Conservation (phyloP, 2,329 filamentous ascomycete genomes). For the Ascochyta lentis region DNA sequence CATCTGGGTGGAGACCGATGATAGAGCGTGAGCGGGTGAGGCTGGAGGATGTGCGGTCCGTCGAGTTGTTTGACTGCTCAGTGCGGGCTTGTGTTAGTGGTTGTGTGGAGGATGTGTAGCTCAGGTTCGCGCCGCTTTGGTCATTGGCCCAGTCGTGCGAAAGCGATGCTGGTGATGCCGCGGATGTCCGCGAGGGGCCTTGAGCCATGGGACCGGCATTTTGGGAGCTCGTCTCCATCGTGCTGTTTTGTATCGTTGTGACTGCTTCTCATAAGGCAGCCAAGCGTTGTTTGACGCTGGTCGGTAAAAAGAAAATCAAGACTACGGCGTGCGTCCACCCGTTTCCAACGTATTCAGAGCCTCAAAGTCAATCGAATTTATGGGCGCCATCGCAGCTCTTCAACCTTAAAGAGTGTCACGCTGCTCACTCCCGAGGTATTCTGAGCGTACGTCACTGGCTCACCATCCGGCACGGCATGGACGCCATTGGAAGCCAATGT, state of each 20-base stretch:
- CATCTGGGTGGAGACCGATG: constrained; percentile 49
- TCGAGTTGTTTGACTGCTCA: constrained; percentile 23
- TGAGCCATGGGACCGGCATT: constrained; percentile 25
- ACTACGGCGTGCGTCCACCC: neutral
- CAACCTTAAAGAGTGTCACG: constrained; percentile 3
- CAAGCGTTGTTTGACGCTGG: neutral
- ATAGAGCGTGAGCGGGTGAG: constrained; percentile 31
- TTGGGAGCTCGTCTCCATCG: constrained; percentile 5
- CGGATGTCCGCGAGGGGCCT: constrained; percentile 12
- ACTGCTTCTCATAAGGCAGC: neutral
- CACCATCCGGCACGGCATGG: constrained; percentile 1
- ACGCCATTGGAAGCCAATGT: constrained; percentile 6
- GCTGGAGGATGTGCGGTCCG: constrained; percentile 31
- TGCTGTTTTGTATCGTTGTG: neutral
- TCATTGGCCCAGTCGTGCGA: constrained; percentile 30
- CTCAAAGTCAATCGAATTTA: neutral
- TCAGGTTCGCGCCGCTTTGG: constrained; percentile 13
- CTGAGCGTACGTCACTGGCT: constrained; percentile 10
- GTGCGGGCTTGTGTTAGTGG: constrained; percentile 28
- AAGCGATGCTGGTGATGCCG: constrained; percentile 15
- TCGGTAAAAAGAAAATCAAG: neutral
- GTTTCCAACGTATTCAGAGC: neutral
- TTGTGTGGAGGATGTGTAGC: constrained; percentile 21
- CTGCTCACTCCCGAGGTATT: neutral
- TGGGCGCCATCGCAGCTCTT: neutral